Evolutionary conservation across 2,329 filamentous ascomycete genomes (phyloP), one percentile per base, ranked within the genome.

Genomic region (Trichoderma simmonsii): DNA sequence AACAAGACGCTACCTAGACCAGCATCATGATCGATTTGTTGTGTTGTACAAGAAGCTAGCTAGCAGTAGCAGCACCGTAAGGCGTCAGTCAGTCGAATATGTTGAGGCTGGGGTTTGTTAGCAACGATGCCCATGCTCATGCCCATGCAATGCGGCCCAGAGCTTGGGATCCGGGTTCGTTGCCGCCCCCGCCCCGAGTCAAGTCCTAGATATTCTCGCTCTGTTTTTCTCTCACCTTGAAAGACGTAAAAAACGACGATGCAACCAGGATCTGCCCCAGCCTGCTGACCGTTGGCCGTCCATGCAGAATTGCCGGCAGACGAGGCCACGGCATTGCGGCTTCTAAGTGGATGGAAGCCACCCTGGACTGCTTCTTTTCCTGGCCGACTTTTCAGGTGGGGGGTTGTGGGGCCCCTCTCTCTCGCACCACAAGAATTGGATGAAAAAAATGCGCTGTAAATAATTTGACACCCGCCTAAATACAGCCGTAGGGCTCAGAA

Each of bases 211-310:
- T 21, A 48, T n/a, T 8, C 24, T 28, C 54, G 9, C 56, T 30
- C 26, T 39, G 6, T 18, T 18, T 18, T 39, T 59, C 56, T n/a
- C 15, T n/a, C 12, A 28, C 26, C 56, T 30, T n/a, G 57, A 36
- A 60, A 21, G 34, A 15, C 34, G 34, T 7, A 15, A 36, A 30
- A 51, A 51, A 64, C 36, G 36, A 39, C 36, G 36, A 18, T 64
- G 39, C 64, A 21, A 66, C 63, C 48, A 57, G 65, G 65, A 68
- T 39, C 54, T 30, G 64, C 54, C 54, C 51, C 64, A 59, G 51
- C 64, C 64, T 59, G 64, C 64, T 59, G n/a, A 24, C 43, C 24
- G 60, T 30, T 39, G 32, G 32, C 32, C 21, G 32, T 62, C 61
- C 26, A 66, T 30, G 26, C 28, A 56, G 48, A 56, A 51, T 26